Base-by-base conservation (phyloP, 2,329 filamentous ascomycete genomes). In the Fusarium sp. region DNA sequence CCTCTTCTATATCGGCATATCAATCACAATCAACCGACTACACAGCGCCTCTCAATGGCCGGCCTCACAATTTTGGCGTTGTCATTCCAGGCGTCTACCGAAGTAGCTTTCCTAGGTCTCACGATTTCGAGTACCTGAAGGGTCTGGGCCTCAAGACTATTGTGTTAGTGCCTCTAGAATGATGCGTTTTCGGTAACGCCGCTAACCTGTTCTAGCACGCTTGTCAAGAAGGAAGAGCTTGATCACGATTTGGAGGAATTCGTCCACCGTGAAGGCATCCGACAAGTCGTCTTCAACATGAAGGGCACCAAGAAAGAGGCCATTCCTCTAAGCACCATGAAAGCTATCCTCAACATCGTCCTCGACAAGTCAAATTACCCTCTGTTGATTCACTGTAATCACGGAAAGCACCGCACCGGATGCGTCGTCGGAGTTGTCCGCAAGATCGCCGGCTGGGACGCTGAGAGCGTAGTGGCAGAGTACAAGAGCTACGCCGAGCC, bases 361-460 rank as follows among this genome's bases (percentile, higher is more conserved):
- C 85, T 95, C 57, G 88, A 97, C 76, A 87, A 87, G 52, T 81
- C 85, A 37, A 94, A 97, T 69, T 90, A 96, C 72, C 95, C 95
- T 1, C 81, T 98, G 14, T 85, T 97, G 41, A 88, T 98, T 49
- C 95, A 98, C 80, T 98, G 95, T 86, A 98, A 97, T 78, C 95
- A 97, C 74, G 95, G 95, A 78, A 96, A 93, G 87, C 95, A 98
- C 78, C 92, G 95, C 63, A 97, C 95, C 20, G 95, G 95, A 26
- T 97, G 94, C 77, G 91, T 96, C n/a, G 88, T 95, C 52, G 95
- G 90, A 20, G 90, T 92, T 62, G 87, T 97, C 69, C 90, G 94
- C 69, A 93, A 92, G 78, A 82, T 93, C 15, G 87, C 89, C 17
- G 89, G 92, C 17, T 93, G 92, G 90, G 83, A 89, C 20, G 79